Percentiles rank a stretch among this genome's conserved stretches.
Conservation (phyloP, 345 rosid species). For the Gossypium ekmanianum region DNA sequence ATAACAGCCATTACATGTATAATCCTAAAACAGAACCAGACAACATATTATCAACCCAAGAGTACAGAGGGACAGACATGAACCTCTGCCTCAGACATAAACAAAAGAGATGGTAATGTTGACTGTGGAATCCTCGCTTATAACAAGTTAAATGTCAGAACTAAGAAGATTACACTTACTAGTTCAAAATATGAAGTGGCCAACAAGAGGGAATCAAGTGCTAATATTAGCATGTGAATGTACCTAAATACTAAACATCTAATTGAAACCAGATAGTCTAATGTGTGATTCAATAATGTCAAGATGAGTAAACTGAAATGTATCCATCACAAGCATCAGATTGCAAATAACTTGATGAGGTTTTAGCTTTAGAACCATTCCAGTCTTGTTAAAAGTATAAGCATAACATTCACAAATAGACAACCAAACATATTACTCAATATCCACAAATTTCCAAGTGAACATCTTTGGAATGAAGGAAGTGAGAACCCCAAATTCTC, state of each 20-base stretch:
- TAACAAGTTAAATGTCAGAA: not conserved
- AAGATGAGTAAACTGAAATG: not conserved
- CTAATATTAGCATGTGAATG: not conserved
- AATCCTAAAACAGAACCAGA: not conserved
- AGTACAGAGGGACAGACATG: not conserved
- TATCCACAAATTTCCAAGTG: not conserved
- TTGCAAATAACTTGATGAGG: not conserved
- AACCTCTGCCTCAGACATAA: not conserved
- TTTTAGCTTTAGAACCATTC: not conserved
- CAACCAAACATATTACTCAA: not conserved
- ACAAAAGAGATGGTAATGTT: not conserved
- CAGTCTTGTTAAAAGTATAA: not conserved
- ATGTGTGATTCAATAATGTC: not conserved
- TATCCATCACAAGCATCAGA: not conserved
- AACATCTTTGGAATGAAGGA: not conserved
- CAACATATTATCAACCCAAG: slow-evolving; percentile 1
- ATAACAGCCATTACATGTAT: not conserved
- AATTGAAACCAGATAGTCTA: not conserved
- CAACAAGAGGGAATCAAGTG: not conserved
- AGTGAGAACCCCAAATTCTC: not conserved
- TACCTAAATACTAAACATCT: not conserved
- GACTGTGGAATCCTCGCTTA: not conserved
- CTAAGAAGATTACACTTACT: not conserved
- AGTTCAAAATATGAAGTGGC: not conserved
- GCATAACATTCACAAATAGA: not conserved